Conservation (phyloP, 352 stramenopile genomes). For the Phytophthora sansomeana region DNA sequence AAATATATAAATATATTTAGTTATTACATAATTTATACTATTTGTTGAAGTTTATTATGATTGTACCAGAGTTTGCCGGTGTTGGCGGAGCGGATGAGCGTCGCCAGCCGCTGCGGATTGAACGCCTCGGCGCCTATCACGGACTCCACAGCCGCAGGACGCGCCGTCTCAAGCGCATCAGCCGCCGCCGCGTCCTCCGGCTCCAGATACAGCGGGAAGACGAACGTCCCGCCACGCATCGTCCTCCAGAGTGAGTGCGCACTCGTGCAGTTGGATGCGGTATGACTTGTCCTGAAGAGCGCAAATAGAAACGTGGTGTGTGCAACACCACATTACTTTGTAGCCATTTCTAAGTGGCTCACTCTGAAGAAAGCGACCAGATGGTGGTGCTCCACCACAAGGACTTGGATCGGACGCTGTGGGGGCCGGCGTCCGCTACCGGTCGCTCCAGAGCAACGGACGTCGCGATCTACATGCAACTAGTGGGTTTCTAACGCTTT, state of each 20-base stretch:
- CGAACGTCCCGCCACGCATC: slow-evolving; percentile 65
- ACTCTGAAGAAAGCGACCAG: too few species aligned
- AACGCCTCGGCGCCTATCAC: slow-evolving; percentile 24
- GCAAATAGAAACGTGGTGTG: neutral
- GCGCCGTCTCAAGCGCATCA: slow-evolving; percentile 30
- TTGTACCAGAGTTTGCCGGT: slow-evolving; percentile 53
- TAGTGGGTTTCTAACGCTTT: slow-evolving; percentile 35
- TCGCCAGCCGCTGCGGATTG: slow-evolving; percentile 49
- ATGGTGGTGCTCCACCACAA: slow-evolving; percentile 81
- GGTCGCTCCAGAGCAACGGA: slow-evolving; percentile 58
- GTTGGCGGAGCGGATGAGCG: slow-evolving; percentile 43
- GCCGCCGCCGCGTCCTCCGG: slow-evolving; percentile 35
- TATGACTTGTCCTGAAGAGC: slow-evolving; percentile 37
- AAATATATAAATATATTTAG: neutral
- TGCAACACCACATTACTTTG: slow-evolving; percentile 10
- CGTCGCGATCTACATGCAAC: slow-evolving; percentile 51
- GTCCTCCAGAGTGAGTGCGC: slow-evolving; percentile 6
- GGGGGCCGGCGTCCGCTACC: slow-evolving; percentile 49
- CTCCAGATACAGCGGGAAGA: slow-evolving; percentile 65
- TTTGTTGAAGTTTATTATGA: slow-evolving; percentile 1
- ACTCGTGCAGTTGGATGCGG: slow-evolving; percentile 23
- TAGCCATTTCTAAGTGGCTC: too few species aligned
- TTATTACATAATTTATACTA: slow-evolving; percentile 2
- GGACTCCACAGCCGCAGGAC: slow-evolving; percentile 24
- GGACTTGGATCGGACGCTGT: slow-evolving; percentile 65